Evolutionary conservation across 2,329 filamentous ascomycete species (phyloP).

Genomic region (Sclerotinia borealis): DNA sequence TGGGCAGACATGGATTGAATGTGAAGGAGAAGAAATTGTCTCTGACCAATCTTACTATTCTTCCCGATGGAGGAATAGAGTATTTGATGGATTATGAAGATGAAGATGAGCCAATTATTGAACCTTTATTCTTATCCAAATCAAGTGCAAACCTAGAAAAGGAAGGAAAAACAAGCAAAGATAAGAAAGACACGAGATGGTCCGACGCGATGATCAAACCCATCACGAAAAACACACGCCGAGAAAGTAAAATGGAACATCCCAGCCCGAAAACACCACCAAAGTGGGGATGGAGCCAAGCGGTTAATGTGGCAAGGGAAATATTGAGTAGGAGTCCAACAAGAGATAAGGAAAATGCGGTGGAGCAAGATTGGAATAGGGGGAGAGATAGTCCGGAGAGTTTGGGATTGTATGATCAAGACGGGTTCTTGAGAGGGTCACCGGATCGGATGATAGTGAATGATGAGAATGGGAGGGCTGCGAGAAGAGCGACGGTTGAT

Average conservation of each 20-base stretch:
- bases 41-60: not conserved
- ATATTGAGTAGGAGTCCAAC: not conserved
- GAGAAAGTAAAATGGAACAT: constrained; percentile 23
- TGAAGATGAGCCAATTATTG: not conserved
- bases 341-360: not conserved
- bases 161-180: not conserved
- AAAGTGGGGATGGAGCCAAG: constrained; percentile 12
- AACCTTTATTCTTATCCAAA: not conserved
- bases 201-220: constrained; percentile 21
- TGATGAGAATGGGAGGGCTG: not conserved
- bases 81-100: not conserved
- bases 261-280: constrained; percentile 21
- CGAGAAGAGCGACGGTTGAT: not conserved
- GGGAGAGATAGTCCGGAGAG: constrained; percentile 10
- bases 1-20: constrained; percentile 1
- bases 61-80: not conserved
- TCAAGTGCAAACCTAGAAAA: not conserved
- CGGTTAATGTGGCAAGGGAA: not conserved
- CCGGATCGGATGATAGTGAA: constrained; percentile 9
- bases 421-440: constrained; percentile 23
- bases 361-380: not conserved
- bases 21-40: constrained; percentile 8
- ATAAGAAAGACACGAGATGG: constrained; percentile 13
- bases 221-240: constrained; percentile 3
- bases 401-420: constrained; percentile 24